A percentile compares a stretch with the other conserved stretches of the same genome.
These are phyloP conservation scores for Fusarium azukiicola DNA, from an alignment of 2,329 filamentous ascomycete genomes.

Conservation along the genomic window DNA sequence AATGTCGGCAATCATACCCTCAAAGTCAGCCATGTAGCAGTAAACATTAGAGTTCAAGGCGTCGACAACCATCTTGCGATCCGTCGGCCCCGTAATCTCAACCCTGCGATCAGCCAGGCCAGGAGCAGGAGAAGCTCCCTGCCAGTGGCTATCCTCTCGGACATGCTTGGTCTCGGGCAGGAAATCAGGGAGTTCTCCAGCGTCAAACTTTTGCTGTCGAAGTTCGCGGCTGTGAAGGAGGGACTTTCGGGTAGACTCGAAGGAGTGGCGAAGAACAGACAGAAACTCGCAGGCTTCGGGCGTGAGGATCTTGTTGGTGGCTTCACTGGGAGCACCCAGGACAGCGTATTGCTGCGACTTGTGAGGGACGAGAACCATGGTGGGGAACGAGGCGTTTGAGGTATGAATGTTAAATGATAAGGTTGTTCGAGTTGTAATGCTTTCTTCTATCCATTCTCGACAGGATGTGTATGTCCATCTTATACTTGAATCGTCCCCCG, in stretches of 20 bases:
- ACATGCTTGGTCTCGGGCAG: slow-evolving; percentile 97
- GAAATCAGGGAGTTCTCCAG: slow-evolving; percentile 94
- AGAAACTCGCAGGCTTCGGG: slow-evolving; percentile 95
- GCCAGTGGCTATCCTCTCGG: slow-evolving; percentile 96
- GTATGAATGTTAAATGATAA: not conserved
- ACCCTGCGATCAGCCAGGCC: slow-evolving; percentile 96
- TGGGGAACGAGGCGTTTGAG: not conserved
- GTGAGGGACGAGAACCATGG: slow-evolving; percentile 17
- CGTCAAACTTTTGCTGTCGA: slow-evolving; percentile 96
- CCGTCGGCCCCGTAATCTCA: slow-evolving; percentile 98
- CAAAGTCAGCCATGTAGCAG: slow-evolving; percentile 99
- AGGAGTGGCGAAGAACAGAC: slow-evolving; percentile 95
- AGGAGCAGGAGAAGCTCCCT: slow-evolving; percentile 94
- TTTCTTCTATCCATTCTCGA: not conserved
- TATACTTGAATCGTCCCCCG: not conserved
- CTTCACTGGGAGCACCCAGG: not conserved
- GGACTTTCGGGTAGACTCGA: slow-evolving; percentile 93
- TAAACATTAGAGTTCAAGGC: slow-evolving; percentile 97
- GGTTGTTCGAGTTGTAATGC: not conserved
- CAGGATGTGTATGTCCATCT: not conserved
- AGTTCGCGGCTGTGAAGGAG: slow-evolving; percentile 92
- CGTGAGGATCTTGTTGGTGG: slow-evolving; percentile 87
- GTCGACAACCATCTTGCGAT: slow-evolving; percentile 99
- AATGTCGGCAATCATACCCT: slow-evolving; percentile 80
- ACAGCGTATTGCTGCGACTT: slow-evolving; percentile 15